Evolutionary conservation across 2,329 filamentous ascomycete species (phyloP).

Genomic region (Pseudogymnoascus sp.): DNA sequence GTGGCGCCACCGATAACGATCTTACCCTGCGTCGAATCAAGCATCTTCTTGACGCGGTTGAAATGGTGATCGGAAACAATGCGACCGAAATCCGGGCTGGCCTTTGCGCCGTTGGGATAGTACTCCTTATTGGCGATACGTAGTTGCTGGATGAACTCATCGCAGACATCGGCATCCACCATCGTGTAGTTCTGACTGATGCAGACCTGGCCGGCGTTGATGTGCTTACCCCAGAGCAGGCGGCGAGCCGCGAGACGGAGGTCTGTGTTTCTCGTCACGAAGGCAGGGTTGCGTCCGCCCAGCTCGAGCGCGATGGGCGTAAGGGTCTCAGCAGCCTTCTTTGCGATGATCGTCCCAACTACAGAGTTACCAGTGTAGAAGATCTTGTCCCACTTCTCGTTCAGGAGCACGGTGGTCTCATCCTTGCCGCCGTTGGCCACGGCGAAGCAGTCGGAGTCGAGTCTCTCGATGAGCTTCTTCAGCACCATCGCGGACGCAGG

Average conservation of each 20-base stretch:
- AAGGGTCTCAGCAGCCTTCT: constrained; percentile 80
- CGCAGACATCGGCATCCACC: constrained; percentile 65
- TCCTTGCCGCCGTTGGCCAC: constrained; percentile 73
- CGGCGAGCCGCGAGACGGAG: constrained; percentile 71
- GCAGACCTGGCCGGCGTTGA: constrained; percentile 87
- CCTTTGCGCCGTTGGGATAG: constrained; percentile 72
- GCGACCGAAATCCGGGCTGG: constrained; percentile 68
- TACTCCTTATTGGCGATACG: constrained; percentile 64
- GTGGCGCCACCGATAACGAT: constrained; percentile 79
- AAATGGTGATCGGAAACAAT: constrained; percentile 78
- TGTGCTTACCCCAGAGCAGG: constrained; percentile 78
- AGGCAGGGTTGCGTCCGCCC: constrained; percentile 84
- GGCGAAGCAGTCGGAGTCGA: constrained; percentile 69
- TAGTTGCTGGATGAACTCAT: constrained; percentile 65
- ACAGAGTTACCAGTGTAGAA: constrained; percentile 79
- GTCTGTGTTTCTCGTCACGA: constrained; percentile 78
- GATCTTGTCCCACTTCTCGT: constrained; percentile 95
- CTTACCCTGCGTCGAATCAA: constrained; percentile 75
- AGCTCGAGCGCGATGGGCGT: constrained; percentile 87
- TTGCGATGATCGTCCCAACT: constrained; percentile 79
- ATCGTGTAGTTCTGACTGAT: constrained; percentile 88
- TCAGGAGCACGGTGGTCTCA: constrained; percentile 72
- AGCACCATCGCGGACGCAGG: constrained; percentile 69
- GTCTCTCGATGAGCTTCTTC: constrained; percentile 66
- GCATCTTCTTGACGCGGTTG: constrained; percentile 76